Base-by-base conservation (phyloP, 2,329 filamentous ascomycete genomes). In the Verticillium isaacii region DNA sequence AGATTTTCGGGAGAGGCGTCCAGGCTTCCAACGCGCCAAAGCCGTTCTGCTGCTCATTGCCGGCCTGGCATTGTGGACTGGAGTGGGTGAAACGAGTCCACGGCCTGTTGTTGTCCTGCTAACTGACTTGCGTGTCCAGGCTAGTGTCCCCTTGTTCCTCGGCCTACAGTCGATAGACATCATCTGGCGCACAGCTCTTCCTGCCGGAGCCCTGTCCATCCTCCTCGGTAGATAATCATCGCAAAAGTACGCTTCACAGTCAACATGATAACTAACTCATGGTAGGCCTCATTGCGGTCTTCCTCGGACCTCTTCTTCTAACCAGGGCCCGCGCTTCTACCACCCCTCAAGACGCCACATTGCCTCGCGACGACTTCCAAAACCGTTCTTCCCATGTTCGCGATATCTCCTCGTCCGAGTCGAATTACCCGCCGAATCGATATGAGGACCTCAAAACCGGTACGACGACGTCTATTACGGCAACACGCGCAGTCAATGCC, bases 41-140 rank as follows among this genome's bases (percentile, higher is more conserved):
- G 74, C 77, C 41, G 66, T 82, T 19, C 66, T 80, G 29, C 68
- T 79, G 1, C 71, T 78, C 19, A 72, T 81, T 25, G 67, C 75
- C 56, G 81, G 77, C 15, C 71, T 85, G 61, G 76, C 74, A n/a
- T 68, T 84, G 36, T 87, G 84, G 84, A 82, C 79, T 59, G 82
- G 74, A 66, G 82, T 85, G 68, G 70, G 82, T 80, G 45, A 17
- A 23, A n/a, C 45, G 32, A 9, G 32, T 19, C 17, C 15, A 32
- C 23, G 1, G 2, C 1, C 9, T 55, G 29, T 12, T n/a, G 11
- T 29, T 6, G 41, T n/a, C 8, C n/a, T 17, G 25, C 25, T 60
- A 5, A 41, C 60, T 64, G 52, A 62, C 57, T 37, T 45, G 29
- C 23, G 58, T 57, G 67, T 66, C 61, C 60, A 85, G 82, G 76